Evolutionary conservation across 176 grass and related monocot species (phyloP).

Genomic region (Aegilops umbellulata): DNA sequence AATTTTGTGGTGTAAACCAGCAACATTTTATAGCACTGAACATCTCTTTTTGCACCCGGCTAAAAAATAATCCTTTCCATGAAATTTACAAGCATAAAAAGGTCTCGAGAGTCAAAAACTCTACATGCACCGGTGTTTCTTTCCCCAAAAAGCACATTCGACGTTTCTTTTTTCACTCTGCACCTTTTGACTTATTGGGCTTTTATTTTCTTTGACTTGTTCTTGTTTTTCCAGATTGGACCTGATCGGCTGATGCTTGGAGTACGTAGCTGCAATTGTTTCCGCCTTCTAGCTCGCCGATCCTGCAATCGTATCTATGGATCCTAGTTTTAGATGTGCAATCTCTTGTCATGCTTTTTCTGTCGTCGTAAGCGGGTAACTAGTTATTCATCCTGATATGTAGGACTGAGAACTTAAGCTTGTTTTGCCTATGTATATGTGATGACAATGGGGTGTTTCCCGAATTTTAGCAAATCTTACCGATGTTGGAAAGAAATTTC

Average conservation of each 20-base stretch:
- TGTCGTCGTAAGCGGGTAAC: not conserved
- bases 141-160: not conserved
- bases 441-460: not conserved
- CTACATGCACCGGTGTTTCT: not conserved
- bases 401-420: not conserved
- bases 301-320: not conserved
- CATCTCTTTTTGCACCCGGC: not conserved
- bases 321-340: not conserved
- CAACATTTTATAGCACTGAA: not conserved
- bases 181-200: not conserved
- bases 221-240: constrained; percentile 18
- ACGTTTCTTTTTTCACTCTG: not conserved
- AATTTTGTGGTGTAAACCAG: not conserved
- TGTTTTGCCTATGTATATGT: not conserved
- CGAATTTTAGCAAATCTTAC: not conserved
- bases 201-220: not conserved
- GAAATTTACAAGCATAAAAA: constrained; percentile 4
- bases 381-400: not conserved
- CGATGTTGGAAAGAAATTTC: not conserved
- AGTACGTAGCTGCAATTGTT: not conserved
- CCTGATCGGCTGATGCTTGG: not conserved
- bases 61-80: not conserved
- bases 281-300: not conserved
- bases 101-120: not conserved
- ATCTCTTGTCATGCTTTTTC: not conserved